phyloP scores from a whole-genome alignment of 169 alveolate species.

The Plasmodium knowlesi region DNA sequence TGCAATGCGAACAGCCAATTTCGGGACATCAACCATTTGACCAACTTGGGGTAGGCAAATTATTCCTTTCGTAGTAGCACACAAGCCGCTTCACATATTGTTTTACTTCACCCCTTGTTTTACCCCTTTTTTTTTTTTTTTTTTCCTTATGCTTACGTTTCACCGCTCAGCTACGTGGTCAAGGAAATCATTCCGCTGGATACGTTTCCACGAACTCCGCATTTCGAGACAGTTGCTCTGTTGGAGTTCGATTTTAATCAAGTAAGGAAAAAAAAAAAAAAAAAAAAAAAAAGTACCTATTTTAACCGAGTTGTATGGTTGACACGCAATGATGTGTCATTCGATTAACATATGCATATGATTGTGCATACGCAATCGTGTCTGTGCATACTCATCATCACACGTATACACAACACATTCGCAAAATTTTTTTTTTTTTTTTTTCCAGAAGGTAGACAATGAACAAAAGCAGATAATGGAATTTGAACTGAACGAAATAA shows the following conservation, averaged over 20 bases:
- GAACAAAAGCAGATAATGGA: constrained; percentile 51
- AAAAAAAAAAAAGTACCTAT: not conserved
- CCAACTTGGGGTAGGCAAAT: constrained; percentile 52
- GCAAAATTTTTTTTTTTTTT: not conserved
- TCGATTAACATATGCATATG: constrained; percentile 4
- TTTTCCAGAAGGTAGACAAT: constrained; percentile 15
- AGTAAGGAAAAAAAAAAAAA: constrained; percentile 11
- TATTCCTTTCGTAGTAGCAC: not conserved
- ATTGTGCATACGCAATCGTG: not conserved
- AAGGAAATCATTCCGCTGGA: constrained; percentile 71
- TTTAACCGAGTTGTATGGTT: not conserved
- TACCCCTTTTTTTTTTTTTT: not conserved
- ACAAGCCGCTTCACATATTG: not conserved
- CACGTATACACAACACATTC: not conserved
- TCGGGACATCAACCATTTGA: constrained; percentile 60
- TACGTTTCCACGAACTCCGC: constrained; percentile 72
- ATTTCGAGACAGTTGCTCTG: constrained; percentile 45
- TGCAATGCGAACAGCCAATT: constrained; percentile 61
- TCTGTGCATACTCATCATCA: constrained; percentile 14
- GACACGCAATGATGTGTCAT: not conserved
- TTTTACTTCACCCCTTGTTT: not conserved
- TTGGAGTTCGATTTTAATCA: constrained; percentile 59
- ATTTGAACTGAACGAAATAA: constrained; percentile 44
- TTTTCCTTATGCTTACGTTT: not conserved
- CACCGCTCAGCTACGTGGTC: constrained; percentile 34